Evolutionary conservation across 345 rosid species (phyloP).

Genomic region (Aegle marmelos): DNA sequence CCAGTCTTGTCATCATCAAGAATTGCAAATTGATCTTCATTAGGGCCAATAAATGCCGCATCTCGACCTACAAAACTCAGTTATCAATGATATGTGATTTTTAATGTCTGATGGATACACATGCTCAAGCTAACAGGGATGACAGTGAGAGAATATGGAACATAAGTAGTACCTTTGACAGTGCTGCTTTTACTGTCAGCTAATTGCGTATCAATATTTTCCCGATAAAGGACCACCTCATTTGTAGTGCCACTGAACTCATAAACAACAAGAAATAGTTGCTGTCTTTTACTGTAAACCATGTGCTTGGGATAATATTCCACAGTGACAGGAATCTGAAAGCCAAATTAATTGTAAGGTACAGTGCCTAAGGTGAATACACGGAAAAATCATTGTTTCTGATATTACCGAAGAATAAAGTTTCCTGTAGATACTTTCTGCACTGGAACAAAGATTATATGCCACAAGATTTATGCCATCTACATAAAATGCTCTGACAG

Average conservation of each 20-base stretch:
- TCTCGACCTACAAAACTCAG: conserved; percentile 56
- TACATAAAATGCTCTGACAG: conserved; percentile 83
- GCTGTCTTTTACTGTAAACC: conserved; percentile 68
- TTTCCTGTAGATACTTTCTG: conserved; percentile 74
- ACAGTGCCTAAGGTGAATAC: neutral
- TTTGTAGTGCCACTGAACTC: conserved; percentile 79
- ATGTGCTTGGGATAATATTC: conserved; percentile 74
- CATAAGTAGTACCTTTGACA: conserved; percentile 58
- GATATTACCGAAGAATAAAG: conserved; percentile 75
- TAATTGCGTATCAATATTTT: conserved; percentile 64
- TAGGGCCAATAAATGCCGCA: conserved; percentile 90
- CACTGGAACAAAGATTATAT: conserved; percentile 82
- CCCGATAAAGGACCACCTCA: conserved; percentile 94
- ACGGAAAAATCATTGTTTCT: conserved; percentile 7
- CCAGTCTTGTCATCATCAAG: conserved; percentile 95
- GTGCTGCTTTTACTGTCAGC: conserved; percentile 76
- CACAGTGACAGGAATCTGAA: conserved; percentile 81
- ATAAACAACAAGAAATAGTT: conserved; percentile 76
- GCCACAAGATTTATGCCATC: conserved; percentile 89
- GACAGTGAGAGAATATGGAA: neutral
- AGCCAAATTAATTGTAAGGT: conserved; percentile 17
- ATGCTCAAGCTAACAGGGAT: conserved; percentile 2
- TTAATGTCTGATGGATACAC: conserved; percentile 3
- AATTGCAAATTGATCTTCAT: conserved; percentile 84
- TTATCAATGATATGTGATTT: neutral